Evolutionary conservation across 352 stramenopile species (phyloP), one percentile per base, ranked within the genome.

Genomic region (Globisporangium alternatum): DNA sequence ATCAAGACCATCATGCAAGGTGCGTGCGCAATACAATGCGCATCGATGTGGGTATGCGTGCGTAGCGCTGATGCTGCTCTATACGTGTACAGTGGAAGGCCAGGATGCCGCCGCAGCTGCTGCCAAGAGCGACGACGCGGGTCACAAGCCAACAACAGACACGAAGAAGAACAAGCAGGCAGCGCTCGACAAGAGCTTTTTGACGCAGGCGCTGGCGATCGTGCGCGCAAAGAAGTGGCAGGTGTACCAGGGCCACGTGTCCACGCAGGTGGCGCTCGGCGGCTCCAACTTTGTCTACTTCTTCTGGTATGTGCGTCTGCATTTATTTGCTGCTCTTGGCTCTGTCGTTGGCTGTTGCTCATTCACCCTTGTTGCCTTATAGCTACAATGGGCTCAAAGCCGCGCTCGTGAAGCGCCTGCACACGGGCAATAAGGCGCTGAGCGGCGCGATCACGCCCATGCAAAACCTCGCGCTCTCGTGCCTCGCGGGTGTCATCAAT

Each of bases 231-330:
- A 91, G 62, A 83, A 83, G 60, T 89, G 86, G 74, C 66, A 70
- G 33, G 81, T 95, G 31, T 94, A 91, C 59, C 82, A 91, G 53
- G 87, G 83, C 28, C 83, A 89, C 61, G 72, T 91, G 53, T 87
- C 85, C 59, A 90, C 88, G 62, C 81, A 93, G 55, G 64, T 95
- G n/a, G 86, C 72, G 60, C 75, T 89, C 10, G 78, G 78, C 22
- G 72, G 84, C 45, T 93, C 79, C 30, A 96, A 96, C 72, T 95
- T 94, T 67, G 70, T 97, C 58, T 97, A 95, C 62, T 96, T 96
- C 73, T 96, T 93, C 72, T 92, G 80, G 74, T 93, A 68, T 37
- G 67, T 41, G 22, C 7, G 28, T 21, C 48, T 37, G 10, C 35
- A 19, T 53, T 33, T 55, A 17, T 37, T 22, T 12, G 21, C 10